Base-by-base conservation (phyloP, 1,284 basidiomycete genomes). In the Cutaneotrichosporon daszewskae region DNA sequence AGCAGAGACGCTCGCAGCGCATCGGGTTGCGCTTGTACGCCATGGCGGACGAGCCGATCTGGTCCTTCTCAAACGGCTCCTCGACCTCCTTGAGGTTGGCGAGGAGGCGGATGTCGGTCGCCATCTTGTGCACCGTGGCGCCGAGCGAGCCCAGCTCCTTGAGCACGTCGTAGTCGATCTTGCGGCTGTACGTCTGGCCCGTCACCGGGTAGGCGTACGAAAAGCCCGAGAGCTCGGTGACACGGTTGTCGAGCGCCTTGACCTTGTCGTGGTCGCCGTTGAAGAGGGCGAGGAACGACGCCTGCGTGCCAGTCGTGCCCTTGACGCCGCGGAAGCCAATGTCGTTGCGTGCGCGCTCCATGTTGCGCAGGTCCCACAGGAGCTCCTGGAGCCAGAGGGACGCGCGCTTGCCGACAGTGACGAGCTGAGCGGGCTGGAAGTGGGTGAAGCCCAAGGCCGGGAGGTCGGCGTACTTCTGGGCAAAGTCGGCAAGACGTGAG, bases 11-110 rank as follows among this genome's bases (percentile, higher is more conserved):
- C 73, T 99, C 95, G 50, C 82, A 92, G 44, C 95, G 87, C 95
- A 99, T 99, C 1, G 95, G 95, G 73, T 99, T 98, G 50, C 95
- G 81, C 66, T 99, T 98, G 81, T 99, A 99, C 3, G 95, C 94
- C 94, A 99, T 99, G 14, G 92, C 92, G 2, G 86, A 89, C 50
- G 66, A 69, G n/a, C 95, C 95, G 58, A 98, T 98, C 75, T 99
- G 95, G 41, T 94, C 94, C 54, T 90, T 88, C 72, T 99, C 95
- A 69, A 98, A 98, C 0, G 95, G 95, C 68, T 99, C 95, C 73
- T 99, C 95, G 36, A 99, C 77, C 80, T 98, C 95, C 77, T 99
- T 97, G 51, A 98, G 74, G 72, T 90, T 91, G 11, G 91, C 91
- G 37, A 96, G 75, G 27, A 96, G 74, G 26, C 91, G 80, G 59